Percentiles rank a stretch among this genome's conserved stretches.
These are phyloP conservation scores for Trichoderma erinaceum DNA, from an alignment of 495 filamentous ascomycete genomes.

Conservation along the genomic window DNA sequence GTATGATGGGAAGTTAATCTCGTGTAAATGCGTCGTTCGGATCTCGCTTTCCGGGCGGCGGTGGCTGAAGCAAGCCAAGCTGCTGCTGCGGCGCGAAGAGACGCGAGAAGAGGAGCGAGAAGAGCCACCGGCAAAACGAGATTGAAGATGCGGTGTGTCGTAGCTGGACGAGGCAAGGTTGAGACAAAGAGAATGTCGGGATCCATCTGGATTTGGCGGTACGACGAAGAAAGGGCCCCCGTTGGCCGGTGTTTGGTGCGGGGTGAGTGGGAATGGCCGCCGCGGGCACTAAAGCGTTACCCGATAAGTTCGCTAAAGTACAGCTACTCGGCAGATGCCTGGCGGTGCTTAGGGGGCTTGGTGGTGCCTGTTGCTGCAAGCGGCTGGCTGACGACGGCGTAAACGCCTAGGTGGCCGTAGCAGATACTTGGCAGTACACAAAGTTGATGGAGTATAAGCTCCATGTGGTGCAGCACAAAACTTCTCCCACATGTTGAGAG, in stretches of 20 bases:
- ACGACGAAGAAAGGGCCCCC: not conserved
- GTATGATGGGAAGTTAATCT: not conserved
- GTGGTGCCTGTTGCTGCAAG: not conserved
- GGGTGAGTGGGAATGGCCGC: constrained; percentile 1
- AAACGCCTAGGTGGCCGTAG: too few relatives aligned
- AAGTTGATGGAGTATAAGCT: too few relatives aligned
- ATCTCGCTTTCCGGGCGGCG: not conserved
- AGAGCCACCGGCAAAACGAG: not conserved
- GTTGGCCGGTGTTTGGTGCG: not conserved
- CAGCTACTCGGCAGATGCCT: too few relatives aligned
- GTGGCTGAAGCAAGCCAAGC: not conserved
- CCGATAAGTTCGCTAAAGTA: not conserved
- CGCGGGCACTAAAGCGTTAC: constrained; percentile 12
- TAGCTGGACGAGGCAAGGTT: not conserved
- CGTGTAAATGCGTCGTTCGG: not conserved
- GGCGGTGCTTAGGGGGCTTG: not conserved
- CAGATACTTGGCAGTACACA: too few relatives aligned
- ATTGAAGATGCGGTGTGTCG: constrained; percentile 11
- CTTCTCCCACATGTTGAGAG: too few relatives aligned
- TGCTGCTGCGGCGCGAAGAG: not conserved
- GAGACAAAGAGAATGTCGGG: constrained; percentile 3
- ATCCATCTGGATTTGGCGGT: not conserved
- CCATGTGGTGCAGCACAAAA: too few relatives aligned
- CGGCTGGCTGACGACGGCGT: too few relatives aligned
- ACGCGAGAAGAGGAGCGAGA: not conserved